These are phyloP conservation scores for Phoma sp. DNA, from an alignment of 2,329 filamentous ascomycete genomes.

Conservation along the genomic window DNA sequence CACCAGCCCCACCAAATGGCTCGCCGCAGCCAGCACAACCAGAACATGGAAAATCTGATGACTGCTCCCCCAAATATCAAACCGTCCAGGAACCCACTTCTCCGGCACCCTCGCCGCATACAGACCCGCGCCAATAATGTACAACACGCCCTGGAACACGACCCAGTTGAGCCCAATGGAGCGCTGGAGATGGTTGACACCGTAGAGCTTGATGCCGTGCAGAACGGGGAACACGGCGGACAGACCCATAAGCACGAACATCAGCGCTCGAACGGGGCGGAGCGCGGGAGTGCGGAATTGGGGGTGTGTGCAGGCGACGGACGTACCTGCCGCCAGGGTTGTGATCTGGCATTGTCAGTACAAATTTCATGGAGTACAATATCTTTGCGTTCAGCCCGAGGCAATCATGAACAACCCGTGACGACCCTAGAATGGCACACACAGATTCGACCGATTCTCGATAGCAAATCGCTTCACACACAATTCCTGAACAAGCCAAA, in stretches of 20 bases:
- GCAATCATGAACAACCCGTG: too few relatives aligned
- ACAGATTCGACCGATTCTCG: too few relatives aligned
- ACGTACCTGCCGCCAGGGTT: slow-evolving; percentile 76
- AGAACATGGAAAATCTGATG: slow-evolving; percentile 96
- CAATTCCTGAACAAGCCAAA: too few relatives aligned
- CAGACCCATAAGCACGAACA: slow-evolving; percentile 88
- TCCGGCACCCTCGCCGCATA: slow-evolving; percentile 91
- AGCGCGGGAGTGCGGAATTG: slow-evolving; percentile 83
- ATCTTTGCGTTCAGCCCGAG: too few relatives aligned
- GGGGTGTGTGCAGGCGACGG: slow-evolving; percentile 77
- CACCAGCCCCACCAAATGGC: slow-evolving; percentile 81
- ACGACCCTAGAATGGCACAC: too few relatives aligned
- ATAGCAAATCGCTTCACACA: too few relatives aligned
- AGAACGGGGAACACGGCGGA: slow-evolving; percentile 84
- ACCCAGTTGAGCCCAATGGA: slow-evolving; percentile 84
- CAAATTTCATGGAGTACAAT: too few relatives aligned
- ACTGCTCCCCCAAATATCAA: slow-evolving; percentile 90
- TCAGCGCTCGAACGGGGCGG: slow-evolving; percentile 82
- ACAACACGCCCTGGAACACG: slow-evolving; percentile 78
- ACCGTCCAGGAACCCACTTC: slow-evolving; percentile 74
- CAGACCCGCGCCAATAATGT: slow-evolving; percentile 82
- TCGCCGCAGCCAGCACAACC: slow-evolving; percentile 80
- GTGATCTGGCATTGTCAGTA: slow-evolving; percentile 66
- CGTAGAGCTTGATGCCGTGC: slow-evolving; percentile 74
- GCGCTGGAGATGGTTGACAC: slow-evolving; percentile 67